Evolutionary conservation across 345 rosid species (phyloP).

Genomic region (Arabidopsis arenosa): DNA sequence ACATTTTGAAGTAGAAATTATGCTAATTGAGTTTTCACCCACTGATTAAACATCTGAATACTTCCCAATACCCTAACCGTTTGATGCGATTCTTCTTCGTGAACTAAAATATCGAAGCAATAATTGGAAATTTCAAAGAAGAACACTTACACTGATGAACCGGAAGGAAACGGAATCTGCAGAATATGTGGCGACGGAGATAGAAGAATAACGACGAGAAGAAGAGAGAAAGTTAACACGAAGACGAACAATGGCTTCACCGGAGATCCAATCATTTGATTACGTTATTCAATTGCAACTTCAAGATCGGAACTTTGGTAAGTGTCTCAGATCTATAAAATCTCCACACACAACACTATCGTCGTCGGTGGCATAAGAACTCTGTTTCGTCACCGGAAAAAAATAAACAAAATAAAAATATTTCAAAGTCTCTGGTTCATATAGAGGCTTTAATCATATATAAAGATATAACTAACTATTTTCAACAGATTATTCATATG

Average conservation of each 20-base stretch:
- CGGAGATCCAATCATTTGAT: conserved; percentile 57
- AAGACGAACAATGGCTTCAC: conserved; percentile 73
- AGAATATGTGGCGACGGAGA: conserved; percentile 55
- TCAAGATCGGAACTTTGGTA: conserved; percentile 15
- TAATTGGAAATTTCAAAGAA: background rate
- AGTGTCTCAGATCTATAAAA: conserved; percentile 33
- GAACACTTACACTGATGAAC: conserved; percentile 46
- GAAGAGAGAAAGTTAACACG: conserved; percentile 59
- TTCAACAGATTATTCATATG: background rate
- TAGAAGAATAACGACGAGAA: conserved; percentile 62
- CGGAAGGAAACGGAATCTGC: conserved; percentile 30
- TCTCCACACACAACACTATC: conserved; percentile 25
- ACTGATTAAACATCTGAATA: background rate
- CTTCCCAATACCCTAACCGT: background rate
- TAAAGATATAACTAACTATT: too few species aligned
- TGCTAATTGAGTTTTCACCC: background rate
- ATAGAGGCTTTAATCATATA: background rate
- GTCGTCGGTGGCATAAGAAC: conserved; percentile 35
- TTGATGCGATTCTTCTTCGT: background rate
- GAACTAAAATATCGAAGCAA: background rate
- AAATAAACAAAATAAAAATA: too few species aligned
- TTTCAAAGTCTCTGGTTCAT: background rate
- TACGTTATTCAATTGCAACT: background rate
- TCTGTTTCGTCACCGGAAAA: conserved; percentile 14
- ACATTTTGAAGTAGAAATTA: background rate